Evolutionary conservation across 495 filamentous ascomycete genomes (phyloP), one percentile per base, ranked within the genome.

Genomic region (Neohortaea acidophila): DNA sequence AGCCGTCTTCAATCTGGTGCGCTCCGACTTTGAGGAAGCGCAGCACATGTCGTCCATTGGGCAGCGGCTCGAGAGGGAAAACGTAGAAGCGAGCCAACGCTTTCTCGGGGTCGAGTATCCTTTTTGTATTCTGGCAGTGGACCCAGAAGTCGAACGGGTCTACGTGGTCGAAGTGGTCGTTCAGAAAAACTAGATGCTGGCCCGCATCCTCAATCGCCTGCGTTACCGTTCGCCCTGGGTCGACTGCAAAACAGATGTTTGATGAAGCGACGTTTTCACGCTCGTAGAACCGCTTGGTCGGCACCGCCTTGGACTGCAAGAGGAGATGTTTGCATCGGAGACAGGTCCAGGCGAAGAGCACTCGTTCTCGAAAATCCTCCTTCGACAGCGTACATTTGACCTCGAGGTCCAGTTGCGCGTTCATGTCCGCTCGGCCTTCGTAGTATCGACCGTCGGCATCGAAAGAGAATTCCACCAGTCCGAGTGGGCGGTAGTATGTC

Each of bases 61-160:
- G 25, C 1, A 49, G 34, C 4, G 9, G 9, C 10, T 41, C 33
- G 0, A 47, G 43, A 2, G 59, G 57, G 9, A 55, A 39, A 9
- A 59, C 47, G 38, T 57, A 58, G 3, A 61, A 26, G 25, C 49
- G 53, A 1, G 57, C 51, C 7, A 60, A 41, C 11, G 44, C 51
- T 21, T 40, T 29, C 2, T 19, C 23, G 3, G 57, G 49, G 31
- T 58, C 49, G n/a, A 59, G 13, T 2, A 59, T 44, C 14, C 59
- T 40, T 4, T n/a, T 45, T 2, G 50, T 47, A 32, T 61, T 61
- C 21, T 49, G 32, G 21, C 36, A 45, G 36, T 61, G 59, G 8
- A 38, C 39, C 39, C 51, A 48, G 26, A 59, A 52, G 21, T 59
- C 55, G 1, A 30, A 13, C 9, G 30, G 26, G 33, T 58, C 55